These are phyloP conservation scores for Leptodermis oblonga DNA, from an alignment of 257 asterid species.

Conservation along the genomic window DNA sequence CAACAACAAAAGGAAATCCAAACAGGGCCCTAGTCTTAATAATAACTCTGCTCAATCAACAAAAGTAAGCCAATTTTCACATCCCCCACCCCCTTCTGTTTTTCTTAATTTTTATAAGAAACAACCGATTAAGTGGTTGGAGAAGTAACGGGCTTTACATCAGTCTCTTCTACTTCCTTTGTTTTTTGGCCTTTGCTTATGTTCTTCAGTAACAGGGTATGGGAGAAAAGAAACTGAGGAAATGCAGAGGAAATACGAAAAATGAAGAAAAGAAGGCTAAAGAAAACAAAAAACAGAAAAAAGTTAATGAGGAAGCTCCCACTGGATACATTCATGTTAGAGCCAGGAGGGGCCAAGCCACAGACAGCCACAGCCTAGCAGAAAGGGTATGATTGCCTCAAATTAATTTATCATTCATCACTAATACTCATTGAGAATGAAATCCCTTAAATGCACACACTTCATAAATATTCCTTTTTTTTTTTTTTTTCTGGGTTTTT, in stretches of 20 bases:
- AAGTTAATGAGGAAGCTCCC: conserved; percentile 32
- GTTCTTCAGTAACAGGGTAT: conserved; percentile 23
- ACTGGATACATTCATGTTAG: conserved; percentile 70
- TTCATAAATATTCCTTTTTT: not conserved
- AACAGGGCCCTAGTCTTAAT: conserved; percentile 25
- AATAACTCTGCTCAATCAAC: conserved; percentile 56
- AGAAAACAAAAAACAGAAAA: conserved; percentile 23
- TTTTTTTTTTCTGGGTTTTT: no score
- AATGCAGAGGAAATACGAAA: conserved; percentile 17
- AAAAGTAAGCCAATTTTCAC: conserved; percentile 30
- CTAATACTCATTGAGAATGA: not conserved
- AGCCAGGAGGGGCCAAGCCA: conserved; percentile 92
- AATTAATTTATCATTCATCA: not conserved
- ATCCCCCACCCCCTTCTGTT: no score
- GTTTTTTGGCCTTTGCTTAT: not conserved
- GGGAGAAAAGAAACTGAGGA: conserved; percentile 42
- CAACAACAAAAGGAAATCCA: conserved; percentile 43
- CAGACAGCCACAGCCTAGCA: conserved; percentile 89
- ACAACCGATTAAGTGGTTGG: no score
- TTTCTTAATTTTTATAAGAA: no score
- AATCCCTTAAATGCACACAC: not conserved
- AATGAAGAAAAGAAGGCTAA: conserved; percentile 31
- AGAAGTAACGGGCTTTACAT: no score
- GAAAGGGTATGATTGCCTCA: conserved; percentile 55
- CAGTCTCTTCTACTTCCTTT: not conserved